Conservation (phyloP, 176 grass and related monocot genomes). For the Carex cristatella region DNA sequence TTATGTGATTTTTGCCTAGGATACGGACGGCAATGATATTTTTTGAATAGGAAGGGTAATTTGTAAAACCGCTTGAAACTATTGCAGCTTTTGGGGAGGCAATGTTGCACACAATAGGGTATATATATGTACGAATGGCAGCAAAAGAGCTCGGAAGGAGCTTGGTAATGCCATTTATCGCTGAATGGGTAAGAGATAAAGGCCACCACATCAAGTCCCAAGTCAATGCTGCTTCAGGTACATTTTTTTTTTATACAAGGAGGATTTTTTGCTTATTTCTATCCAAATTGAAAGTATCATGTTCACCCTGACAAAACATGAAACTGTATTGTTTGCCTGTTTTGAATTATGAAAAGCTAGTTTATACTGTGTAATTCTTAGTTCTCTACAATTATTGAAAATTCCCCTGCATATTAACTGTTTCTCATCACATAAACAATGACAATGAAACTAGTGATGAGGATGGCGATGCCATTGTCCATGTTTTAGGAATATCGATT, state of each 20-base stretch:
- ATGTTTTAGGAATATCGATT: background rate
- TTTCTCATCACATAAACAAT: background rate
- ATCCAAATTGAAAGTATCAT: background rate
- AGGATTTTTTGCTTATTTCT: background rate
- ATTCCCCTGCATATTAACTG: background rate
- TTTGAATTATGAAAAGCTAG: background rate
- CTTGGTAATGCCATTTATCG: conserved; percentile 91
- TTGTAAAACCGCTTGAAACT: background rate
- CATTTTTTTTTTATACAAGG: background rate
- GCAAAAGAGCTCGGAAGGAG: conserved; percentile 77
- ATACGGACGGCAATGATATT: background rate
- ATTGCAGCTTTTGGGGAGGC: conserved; percentile 93
- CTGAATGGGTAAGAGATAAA: conserved; percentile 95
- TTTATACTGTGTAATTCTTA: background rate
- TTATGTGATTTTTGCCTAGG: background rate
- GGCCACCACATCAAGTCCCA: conserved; percentile 87
- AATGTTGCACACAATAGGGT: conserved; percentile 92
- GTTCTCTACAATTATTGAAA: background rate
- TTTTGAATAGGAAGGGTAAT: background rate
- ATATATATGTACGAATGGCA: conserved; percentile 86
- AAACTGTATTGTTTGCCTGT: background rate
- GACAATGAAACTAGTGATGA: background rate
- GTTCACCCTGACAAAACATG: background rate
- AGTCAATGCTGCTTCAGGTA: conserved; percentile 98
- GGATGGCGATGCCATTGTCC: background rate